A percentile compares a stretch with the other conserved stretches of the same genome.
These are phyloP conservation scores for Tolypocladium paradoxum DNA, from an alignment of 2,329 filamentous ascomycete genomes.

Conservation along the genomic window DNA sequence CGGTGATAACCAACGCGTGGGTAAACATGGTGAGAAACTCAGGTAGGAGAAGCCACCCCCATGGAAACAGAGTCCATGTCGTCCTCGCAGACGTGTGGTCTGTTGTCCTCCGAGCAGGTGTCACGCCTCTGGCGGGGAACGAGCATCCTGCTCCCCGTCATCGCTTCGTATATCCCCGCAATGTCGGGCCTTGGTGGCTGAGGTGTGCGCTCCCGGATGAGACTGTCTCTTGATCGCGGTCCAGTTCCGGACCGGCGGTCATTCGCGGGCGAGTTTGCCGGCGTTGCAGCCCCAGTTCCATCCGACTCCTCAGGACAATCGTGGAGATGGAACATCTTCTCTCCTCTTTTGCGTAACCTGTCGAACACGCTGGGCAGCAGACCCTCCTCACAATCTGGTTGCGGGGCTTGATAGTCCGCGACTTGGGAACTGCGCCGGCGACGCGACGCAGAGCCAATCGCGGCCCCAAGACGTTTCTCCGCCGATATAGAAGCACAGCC, in stretches of 20 bases:
- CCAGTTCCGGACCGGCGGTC: not conserved
- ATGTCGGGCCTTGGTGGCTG: slow-evolving; percentile 9
- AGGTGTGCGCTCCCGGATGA: slow-evolving; percentile 7
- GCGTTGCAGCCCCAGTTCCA: not conserved
- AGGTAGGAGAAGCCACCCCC: not conserved
- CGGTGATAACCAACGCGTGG: not conserved
- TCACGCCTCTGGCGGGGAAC: slow-evolving; percentile 4
- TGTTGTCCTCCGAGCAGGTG: slow-evolving; percentile 22
- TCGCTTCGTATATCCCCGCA: slow-evolving; percentile 12
- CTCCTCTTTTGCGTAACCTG: slow-evolving; percentile 16
- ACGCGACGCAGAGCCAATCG: slow-evolving; percentile 13
- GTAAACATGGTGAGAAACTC: not conserved
- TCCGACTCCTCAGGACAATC: slow-evolving; percentile 5
- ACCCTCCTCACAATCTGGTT: slow-evolving; percentile 4
- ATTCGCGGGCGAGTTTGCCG: not conserved
- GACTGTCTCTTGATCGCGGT: slow-evolving; percentile 10
- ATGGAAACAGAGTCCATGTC: slow-evolving; percentile 8
- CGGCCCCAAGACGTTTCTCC: slow-evolving; percentile 11
- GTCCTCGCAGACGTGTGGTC: slow-evolving; percentile 19
- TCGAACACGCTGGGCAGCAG: slow-evolving; percentile 15
- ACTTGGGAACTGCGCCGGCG: slow-evolving; percentile 15
- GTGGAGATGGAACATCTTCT: slow-evolving; percentile 12
- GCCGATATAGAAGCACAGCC: not conserved
- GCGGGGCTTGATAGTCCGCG: slow-evolving; percentile 3
- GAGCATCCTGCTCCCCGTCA: slow-evolving; percentile 10